These are phyloP conservation scores for Podaxis rugospora DNA, from an alignment of 768 basidiomycete genomes.

Conservation along the genomic window DNA sequence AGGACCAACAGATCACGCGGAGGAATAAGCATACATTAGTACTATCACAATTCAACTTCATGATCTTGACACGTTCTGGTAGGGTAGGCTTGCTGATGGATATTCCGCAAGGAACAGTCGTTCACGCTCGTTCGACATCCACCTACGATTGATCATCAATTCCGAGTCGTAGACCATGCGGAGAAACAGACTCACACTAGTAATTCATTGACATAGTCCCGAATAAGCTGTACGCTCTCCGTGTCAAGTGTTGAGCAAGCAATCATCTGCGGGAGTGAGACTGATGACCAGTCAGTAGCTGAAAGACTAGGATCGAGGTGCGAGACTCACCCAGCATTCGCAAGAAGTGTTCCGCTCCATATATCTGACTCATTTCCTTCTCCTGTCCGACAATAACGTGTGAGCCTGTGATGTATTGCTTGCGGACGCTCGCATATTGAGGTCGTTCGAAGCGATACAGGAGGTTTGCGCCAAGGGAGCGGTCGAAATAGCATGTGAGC, in stretches of 20 bases:
- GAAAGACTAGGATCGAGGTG: not conserved
- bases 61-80: conserved; percentile 80
- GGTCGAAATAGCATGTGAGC: conserved; percentile 89
- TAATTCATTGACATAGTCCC: conserved; percentile 89
- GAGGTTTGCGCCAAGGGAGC: conserved; percentile 82
- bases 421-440: conserved; percentile 81
- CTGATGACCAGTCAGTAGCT: conserved; percentile 34
- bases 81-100: conserved; percentile 67
- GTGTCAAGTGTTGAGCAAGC: conserved; percentile 86
- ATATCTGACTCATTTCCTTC: conserved; percentile 84
- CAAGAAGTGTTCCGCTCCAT: conserved; percentile 92
- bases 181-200: conserved; percentile 48
- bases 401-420: conserved; percentile 67
- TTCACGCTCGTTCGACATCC: conserved; percentile 72
- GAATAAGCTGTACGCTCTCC: conserved; percentile 76
- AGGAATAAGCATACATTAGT: not conserved
- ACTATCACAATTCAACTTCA: conserved; percentile 25
- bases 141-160: conserved; percentile 37
- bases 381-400: conserved; percentile 60
- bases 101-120: conserved; percentile 76
- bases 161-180: not conserved
- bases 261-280: conserved; percentile 90
- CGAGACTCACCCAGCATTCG: conserved; percentile 75
- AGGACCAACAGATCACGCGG: not conserved
- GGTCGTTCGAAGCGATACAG: conserved; percentile 94